phyloP scores from a whole-genome alignment of 2,329 filamentous ascomycete species.

The Aspergillus viridinutans region DNA sequence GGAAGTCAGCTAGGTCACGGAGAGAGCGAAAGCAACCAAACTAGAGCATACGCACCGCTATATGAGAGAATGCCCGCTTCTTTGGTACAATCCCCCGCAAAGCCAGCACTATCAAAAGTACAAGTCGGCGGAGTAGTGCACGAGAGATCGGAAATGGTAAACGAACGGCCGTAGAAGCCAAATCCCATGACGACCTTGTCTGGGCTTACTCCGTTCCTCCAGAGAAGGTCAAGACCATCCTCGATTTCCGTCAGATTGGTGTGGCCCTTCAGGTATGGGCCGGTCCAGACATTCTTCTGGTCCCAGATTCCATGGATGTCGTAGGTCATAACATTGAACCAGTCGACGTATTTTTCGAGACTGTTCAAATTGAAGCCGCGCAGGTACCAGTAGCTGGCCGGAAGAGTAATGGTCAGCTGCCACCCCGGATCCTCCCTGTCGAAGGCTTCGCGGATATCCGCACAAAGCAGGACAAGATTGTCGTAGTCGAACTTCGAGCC shows the following conservation, averaged over 20 bases:
- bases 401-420: slow-evolving; percentile 10
- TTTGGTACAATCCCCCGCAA: slow-evolving; percentile 39
- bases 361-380: slow-evolving; percentile 8
- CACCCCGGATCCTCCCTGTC: neutral
- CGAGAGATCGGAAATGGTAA: neutral
- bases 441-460: slow-evolving; percentile 1
- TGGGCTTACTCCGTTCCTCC: slow-evolving; percentile 6
- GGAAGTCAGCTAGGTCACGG: neutral
- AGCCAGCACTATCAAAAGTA: neutral
- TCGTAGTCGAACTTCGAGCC: slow-evolving; percentile 5
- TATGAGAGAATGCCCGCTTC: slow-evolving; percentile 22
- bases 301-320: slow-evolving; percentile 15
- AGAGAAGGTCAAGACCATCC: slow-evolving; percentile 8
- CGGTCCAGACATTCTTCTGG: slow-evolving; percentile 2
- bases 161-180: slow-evolving; percentile 8
- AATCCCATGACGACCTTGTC: slow-evolving; percentile 9
- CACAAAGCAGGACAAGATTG: slow-evolving; percentile 8
- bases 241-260: slow-evolving; percentile 15
- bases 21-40: neutral
- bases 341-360: slow-evolving; percentile 10
- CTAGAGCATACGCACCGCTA: neutral
- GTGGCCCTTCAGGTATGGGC: slow-evolving; percentile 6
- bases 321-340: slow-evolving; percentile 16
- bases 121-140: neutral
- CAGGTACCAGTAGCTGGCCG: slow-evolving; percentile 14